Conservation (phyloP, 2,329 filamentous ascomycete species). For the Xylariaceae sp. region DNA sequence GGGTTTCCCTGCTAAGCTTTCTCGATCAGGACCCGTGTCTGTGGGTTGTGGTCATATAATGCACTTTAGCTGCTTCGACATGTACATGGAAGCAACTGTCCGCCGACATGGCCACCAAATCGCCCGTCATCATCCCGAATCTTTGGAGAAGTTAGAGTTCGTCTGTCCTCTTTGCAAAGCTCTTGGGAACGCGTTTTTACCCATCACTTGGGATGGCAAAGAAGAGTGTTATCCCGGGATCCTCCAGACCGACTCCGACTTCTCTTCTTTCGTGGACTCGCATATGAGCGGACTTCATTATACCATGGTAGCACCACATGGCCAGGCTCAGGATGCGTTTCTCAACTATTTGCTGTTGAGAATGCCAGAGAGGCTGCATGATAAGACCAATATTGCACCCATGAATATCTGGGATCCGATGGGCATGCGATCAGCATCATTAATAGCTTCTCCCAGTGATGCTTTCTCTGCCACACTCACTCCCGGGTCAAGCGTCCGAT, state of each 20-base stretch:
- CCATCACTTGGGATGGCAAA: conserved; percentile 92
- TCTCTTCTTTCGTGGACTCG: conserved; percentile 69
- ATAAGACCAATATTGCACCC: conserved; percentile 36
- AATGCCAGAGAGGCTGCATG: conserved; percentile 46
- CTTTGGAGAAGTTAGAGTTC: conserved; percentile 79
- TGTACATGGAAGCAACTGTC: conserved; percentile 82
- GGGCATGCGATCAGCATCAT: conserved; percentile 36
- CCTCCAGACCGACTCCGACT: conserved; percentile 62
- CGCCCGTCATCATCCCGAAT: conserved; percentile 89
- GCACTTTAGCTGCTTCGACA: conserved; percentile 95
- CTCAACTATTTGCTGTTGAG: conserved; percentile 42
- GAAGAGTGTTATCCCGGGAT: conserved; percentile 79
- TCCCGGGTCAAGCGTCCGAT: conserved; percentile 40
- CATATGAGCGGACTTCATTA: conserved; percentile 47
- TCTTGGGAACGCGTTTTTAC: conserved; percentile 90
- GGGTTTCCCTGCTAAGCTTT: conserved; percentile 75
- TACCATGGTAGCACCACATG: conserved; percentile 32
- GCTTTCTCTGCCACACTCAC: conserved; percentile 44
- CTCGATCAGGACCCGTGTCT: conserved; percentile 76
- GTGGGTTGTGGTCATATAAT: conserved; percentile 97
- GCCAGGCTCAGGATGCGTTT: conserved; percentile 41
- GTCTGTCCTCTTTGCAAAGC: conserved; percentile 97
- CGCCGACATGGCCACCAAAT: conserved; percentile 90
- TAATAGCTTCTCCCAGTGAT: conserved; percentile 47
- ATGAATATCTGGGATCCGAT: conserved; percentile 49